Base-by-base conservation (phyloP, 495 filamentous ascomycete species). In the Opeltia flavorubescens region DNA sequence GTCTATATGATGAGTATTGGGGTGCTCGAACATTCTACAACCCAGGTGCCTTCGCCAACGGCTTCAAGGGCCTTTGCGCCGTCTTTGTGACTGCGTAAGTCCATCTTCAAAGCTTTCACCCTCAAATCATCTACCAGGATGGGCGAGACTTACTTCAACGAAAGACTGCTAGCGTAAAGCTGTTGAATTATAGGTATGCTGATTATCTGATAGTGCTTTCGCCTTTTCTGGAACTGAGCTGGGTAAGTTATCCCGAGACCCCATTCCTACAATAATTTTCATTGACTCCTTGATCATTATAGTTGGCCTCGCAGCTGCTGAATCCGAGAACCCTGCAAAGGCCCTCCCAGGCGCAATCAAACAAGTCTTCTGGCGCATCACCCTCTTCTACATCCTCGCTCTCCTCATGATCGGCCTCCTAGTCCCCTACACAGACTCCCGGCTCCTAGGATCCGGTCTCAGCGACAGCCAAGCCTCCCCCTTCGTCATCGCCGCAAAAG, bases 311-410 rank as follows among this genome's bases (percentile, higher is more conserved):
- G 79, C 80, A 43, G 81, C 81, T 15, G 79, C 81, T 18, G 80
- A 86, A 60, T 60, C 80, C 4, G 52, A 55, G 3, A 81, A 82
- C 59, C 81, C 81, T 7, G 63, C 66, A 52, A 79, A 76, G 59
- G 57, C 74, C 3, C 60, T 83, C 6, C 80, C 80, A 13, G 68
- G 72, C 18, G 80, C 80, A 25, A 73, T 73, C 57, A 81, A 81
- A 62, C 79, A 83, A 58, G 74, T 83, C 25, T 82, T 83, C 56
- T 83, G 78, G 78, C 78, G 80, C 61, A 81, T 87, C 53, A 66
- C 77, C 42, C 59, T 74, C 53, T 86, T 89, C 61, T 89, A 87
- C 55, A 67, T 89, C 47, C 60, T 86, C 9, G 74, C 71, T 43
- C 73, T 85, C 30, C 71, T 83, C 53, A 76, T 87, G 47, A 68